phyloP scores from a whole-genome alignment of 2,329 filamentous ascomycete genomes.

The Harringtonia lauricola region DNA sequence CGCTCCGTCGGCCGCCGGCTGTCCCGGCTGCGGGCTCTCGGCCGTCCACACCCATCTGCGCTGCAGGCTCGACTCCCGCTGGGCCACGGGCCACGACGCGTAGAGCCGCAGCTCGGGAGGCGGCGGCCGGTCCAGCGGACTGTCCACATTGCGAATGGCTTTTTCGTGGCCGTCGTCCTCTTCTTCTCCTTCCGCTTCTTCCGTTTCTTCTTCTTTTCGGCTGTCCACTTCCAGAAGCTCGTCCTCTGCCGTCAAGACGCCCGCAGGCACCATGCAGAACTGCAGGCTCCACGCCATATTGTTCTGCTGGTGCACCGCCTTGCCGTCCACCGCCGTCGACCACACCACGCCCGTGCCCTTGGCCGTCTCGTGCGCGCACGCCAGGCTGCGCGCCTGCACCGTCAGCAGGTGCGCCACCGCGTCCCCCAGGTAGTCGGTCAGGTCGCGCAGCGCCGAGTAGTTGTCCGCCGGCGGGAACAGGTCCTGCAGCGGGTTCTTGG shows the following conservation, averaged over 20 bases:
- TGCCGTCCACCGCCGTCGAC: constrained; percentile 11
- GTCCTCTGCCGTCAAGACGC: constrained; percentile 1
- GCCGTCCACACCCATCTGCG: constrained; percentile 8
- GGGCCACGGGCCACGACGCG: constrained; percentile 8
- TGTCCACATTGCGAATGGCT: constrained; percentile 29
- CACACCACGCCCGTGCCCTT: constrained; percentile 13
- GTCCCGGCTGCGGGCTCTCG: not conserved
- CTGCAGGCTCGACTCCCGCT: not conserved
- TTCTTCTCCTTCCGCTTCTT: not conserved
- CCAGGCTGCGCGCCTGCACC: constrained; percentile 20
- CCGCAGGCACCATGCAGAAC: constrained; percentile 17
- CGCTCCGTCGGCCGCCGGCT: not conserved
- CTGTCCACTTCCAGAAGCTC: not conserved
- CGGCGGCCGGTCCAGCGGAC: constrained; percentile 6
- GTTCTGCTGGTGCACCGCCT: constrained; percentile 6
- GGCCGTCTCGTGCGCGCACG: constrained; percentile 1
- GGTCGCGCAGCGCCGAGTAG: constrained; percentile 32
- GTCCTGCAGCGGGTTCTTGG: constrained; percentile 21
- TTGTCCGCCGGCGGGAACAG: constrained; percentile 30
- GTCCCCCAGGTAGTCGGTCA: constrained; percentile 34
- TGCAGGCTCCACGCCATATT: constrained; percentile 19
- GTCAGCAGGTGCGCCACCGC: constrained; percentile 30
- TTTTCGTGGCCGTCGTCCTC: constrained; percentile 31
- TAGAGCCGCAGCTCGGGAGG: constrained; percentile 10
- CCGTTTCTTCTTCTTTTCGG: not conserved